phyloP scores from a whole-genome alignment of 2,329 filamentous ascomycete genomes.

The Alternaria incomplexa region DNA sequence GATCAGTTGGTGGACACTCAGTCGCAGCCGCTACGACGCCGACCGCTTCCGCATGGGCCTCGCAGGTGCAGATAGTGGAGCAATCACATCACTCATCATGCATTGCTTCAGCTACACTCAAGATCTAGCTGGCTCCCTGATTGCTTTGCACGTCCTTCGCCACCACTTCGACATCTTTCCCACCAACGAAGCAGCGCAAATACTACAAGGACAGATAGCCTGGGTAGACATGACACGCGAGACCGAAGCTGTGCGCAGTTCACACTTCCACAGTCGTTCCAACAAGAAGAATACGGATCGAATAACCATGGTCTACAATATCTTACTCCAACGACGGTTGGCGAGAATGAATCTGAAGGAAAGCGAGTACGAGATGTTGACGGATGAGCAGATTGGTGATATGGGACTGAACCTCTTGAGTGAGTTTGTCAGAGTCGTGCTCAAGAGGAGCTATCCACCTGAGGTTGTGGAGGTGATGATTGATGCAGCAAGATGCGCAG shows the following conservation, averaged over 20 bases:
- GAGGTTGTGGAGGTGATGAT: constrained; percentile 39
- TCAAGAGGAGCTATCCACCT: constrained; percentile 30
- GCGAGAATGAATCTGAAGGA: constrained; percentile 20
- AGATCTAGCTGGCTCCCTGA: constrained; percentile 43
- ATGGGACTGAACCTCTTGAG: constrained; percentile 37
- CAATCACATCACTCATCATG: constrained; percentile 37
- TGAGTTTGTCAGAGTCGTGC: constrained; percentile 39
- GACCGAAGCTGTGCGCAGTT: constrained; percentile 4
- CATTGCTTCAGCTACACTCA: constrained; percentile 44
- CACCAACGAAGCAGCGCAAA: constrained; percentile 20
- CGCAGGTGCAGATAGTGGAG: constrained; percentile 26
- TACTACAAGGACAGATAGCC: constrained; percentile 37
- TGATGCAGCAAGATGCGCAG: constrained; percentile 28
- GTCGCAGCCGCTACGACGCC: constrained; percentile 31
- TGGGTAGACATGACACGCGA: constrained; percentile 35
- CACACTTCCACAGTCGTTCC: constrained; percentile 21
- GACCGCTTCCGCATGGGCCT: constrained; percentile 36
- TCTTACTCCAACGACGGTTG: constrained; percentile 25
- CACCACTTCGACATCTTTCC: constrained; percentile 36
- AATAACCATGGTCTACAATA: constrained; percentile 25
- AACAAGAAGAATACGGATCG: constrained; percentile 19
- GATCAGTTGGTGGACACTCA: constrained; percentile 35
- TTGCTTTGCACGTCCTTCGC: constrained; percentile 41
- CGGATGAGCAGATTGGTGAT: constrained; percentile 29
- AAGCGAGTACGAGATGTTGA: constrained; percentile 20